Base-by-base conservation (phyloP, 768 basidiomycete species). In the Leucosporidium creatinivorum region DNA sequence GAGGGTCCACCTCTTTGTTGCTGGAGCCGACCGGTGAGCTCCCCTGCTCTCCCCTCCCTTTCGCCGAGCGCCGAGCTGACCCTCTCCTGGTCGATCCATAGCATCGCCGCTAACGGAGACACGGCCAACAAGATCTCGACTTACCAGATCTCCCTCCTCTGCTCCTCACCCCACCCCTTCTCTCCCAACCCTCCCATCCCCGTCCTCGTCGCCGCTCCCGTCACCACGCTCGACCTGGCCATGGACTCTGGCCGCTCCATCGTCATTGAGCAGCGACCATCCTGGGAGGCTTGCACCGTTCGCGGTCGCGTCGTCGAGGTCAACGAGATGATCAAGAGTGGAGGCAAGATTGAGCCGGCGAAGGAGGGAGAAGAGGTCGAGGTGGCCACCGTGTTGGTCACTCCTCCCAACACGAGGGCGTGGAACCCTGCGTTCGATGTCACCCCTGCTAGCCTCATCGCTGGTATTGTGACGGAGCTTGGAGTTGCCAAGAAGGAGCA, bases 81-180 rank as follows among this genome's bases (percentile, higher is more conserved):
- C 89, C 93, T 48, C 91, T 91, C 49, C 91, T 21, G 91, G 93
- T 76, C 82, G 92, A 7, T 2, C 39, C 5, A 3, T 49, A 72
- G 70, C 66, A 86, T 98, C 72, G 90, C 91, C 2, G 84, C 81
- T 76, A 97, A 98, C 75, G 94, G 94, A 6, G 94, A 97, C 79
- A 97, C 94, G 1, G 94, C 94, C 21, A 98, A 98, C 82, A 98
- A 98, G 82, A 89, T 97, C 76, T 93, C 93, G 59, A 96, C 94
- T 0, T 98, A 94, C 81, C 94, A 98, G 74, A 92, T 93, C 23
- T 92, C 94, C 8, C 90, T 94, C 26, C 82, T 96, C 33, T 91
- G 93, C 4, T 86, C 87, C 48, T 60, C 69, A 52, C 72, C 72
- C 2, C 72, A 73, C 66, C 72, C 72, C 1, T 72, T 66, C 66